Conservation (phyloP, 2,329 filamentous ascomycete genomes). For the Pseudomassariella vexata region DNA sequence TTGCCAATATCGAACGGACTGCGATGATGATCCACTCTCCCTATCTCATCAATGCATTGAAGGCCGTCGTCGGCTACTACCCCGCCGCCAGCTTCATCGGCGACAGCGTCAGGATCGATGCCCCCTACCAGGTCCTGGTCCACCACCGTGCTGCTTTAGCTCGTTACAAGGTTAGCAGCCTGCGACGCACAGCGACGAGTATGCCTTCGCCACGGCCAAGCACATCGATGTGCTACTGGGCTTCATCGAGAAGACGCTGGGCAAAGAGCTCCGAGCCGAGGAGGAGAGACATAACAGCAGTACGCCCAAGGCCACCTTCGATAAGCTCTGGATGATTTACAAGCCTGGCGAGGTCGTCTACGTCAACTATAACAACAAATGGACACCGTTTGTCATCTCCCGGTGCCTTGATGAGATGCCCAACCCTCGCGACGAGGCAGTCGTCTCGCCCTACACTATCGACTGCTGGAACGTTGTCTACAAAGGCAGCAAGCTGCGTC, state of each 20-base stretch:
- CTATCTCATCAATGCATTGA: slow-evolving; percentile 40
- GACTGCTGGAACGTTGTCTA: slow-evolving; percentile 37
- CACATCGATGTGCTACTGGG: slow-evolving; percentile 40
- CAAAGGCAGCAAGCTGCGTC: slow-evolving; percentile 24
- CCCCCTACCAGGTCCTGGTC: slow-evolving; percentile 42
- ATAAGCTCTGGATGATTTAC: slow-evolving; percentile 39
- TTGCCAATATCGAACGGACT: slow-evolving; percentile 24
- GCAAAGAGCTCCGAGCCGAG: slow-evolving; percentile 32
- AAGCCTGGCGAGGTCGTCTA: slow-evolving; percentile 41
- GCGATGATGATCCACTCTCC: slow-evolving; percentile 38
- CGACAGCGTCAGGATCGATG: slow-evolving; percentile 30
- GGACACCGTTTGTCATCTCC: slow-evolving; percentile 36
- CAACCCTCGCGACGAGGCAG: background rate
- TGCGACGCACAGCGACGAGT: slow-evolving; percentile 31
- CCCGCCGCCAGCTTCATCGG: slow-evolving; percentile 32
- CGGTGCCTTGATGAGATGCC: slow-evolving; percentile 13
- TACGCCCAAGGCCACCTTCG: slow-evolving; percentile 35
- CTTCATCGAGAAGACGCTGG: slow-evolving; percentile 34
- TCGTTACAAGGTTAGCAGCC: slow-evolving; percentile 36
- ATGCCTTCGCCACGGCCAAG: slow-evolving; percentile 30
- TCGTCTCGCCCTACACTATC: slow-evolving; percentile 17
- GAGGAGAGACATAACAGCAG: slow-evolving; percentile 30
- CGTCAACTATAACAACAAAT: slow-evolving; percentile 30
- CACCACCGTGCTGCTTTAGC: slow-evolving; percentile 39
- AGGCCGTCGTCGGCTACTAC: slow-evolving; percentile 42